Percentiles rank a stretch among this genome's conserved stretches.
Evolutionary conservation across 2,329 filamentous ascomycete species (phyloP).

Genomic region (Fusarium palustre): DNA sequence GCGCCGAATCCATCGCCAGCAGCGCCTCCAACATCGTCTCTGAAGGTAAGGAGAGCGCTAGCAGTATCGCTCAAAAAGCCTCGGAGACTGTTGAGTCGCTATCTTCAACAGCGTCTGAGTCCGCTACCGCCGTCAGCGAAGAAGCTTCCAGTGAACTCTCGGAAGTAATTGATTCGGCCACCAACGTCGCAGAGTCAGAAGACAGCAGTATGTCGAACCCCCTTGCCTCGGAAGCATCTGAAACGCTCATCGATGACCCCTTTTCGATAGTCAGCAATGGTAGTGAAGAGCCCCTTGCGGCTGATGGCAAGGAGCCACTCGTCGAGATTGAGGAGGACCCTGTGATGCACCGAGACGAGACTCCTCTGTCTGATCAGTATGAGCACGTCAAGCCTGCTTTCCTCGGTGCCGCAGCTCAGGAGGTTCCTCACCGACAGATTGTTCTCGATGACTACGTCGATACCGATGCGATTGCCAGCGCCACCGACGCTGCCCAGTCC

Average conservation of each 20-base stretch:
- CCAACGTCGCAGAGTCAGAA: conserved; percentile 29
- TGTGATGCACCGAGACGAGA: conserved; percentile 41
- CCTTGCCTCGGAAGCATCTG: conserved; percentile 45
- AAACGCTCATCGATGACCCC: conserved; percentile 43
- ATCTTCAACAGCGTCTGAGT: conserved; percentile 39
- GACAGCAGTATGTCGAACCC: conserved; percentile 39
- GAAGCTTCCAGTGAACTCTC: conserved; percentile 40
- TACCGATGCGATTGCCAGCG: conserved; percentile 51
- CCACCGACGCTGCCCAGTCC: conserved; percentile 61
- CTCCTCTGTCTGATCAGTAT: conserved; percentile 43
- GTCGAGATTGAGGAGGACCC: conserved; percentile 46
- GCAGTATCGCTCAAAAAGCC: conserved; percentile 31
- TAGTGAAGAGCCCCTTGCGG: conserved; percentile 44
- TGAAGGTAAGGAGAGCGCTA: conserved; percentile 28
- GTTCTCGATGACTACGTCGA: conserved; percentile 63
- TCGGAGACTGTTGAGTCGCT: conserved; percentile 31
- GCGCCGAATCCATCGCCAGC: conserved; percentile 21
- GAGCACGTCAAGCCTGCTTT: conserved; percentile 59
- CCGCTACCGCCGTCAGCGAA: conserved; percentile 34
- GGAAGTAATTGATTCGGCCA: conserved; percentile 38
- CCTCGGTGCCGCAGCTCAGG: conserved; percentile 64
- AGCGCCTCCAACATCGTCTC: conserved; percentile 33
- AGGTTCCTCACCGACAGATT: conserved; percentile 60
- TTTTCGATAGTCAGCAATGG: conserved; percentile 44
- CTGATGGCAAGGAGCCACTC: conserved; percentile 46